Evolutionary conservation across 768 basidiomycete genomes (phyloP).

Genomic region (Hypholoma sublateritium): DNA sequence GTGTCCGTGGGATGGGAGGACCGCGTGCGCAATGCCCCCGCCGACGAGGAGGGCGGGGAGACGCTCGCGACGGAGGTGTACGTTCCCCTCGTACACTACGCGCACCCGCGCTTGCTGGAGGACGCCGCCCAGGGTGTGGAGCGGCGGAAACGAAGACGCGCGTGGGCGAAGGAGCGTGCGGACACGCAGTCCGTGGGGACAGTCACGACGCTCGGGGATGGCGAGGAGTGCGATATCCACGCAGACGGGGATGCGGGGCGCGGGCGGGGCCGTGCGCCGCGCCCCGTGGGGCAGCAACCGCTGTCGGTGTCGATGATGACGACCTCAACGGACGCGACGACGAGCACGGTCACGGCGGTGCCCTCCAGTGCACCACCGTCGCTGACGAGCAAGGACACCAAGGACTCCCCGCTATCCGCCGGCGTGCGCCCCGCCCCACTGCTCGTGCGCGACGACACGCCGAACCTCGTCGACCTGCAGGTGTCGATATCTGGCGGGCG

Average conservation of each 20-base stretch:
- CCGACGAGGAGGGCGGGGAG: conserved; percentile 21
- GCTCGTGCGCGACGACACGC: conserved; percentile 6
- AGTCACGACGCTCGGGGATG: conserved; percentile 15
- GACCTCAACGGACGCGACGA: not conserved
- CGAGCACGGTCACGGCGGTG: conserved; percentile 1
- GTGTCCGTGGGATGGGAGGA: conserved; percentile 67
- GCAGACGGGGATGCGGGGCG: not conserved
- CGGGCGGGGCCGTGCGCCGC: not conserved
- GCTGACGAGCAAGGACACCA: not conserved
- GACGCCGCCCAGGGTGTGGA: conserved; percentile 7
- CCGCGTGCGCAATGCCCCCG: conserved; percentile 20
- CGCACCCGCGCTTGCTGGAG: conserved; percentile 37
- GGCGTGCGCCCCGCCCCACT: conserved; percentile 4
- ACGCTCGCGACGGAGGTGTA: conserved; percentile 83
- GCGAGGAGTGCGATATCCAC: not conserved
- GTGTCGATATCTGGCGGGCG: conserved; percentile 43
- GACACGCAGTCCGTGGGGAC: conserved; percentile 13
- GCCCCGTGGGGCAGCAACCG: not conserved
- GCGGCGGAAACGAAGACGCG: conserved; percentile 3
- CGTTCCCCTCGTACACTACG: conserved; percentile 89
- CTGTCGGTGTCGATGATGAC: conserved; percentile 7
- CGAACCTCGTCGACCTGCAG: conserved; percentile 34
- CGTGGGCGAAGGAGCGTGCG: not conserved
- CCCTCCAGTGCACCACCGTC: not conserved
- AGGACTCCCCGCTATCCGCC: not conserved